These are phyloP conservation scores for Thymus quinquecostatus DNA, from an alignment of 257 asterid genomes.

Conservation along the genomic window DNA sequence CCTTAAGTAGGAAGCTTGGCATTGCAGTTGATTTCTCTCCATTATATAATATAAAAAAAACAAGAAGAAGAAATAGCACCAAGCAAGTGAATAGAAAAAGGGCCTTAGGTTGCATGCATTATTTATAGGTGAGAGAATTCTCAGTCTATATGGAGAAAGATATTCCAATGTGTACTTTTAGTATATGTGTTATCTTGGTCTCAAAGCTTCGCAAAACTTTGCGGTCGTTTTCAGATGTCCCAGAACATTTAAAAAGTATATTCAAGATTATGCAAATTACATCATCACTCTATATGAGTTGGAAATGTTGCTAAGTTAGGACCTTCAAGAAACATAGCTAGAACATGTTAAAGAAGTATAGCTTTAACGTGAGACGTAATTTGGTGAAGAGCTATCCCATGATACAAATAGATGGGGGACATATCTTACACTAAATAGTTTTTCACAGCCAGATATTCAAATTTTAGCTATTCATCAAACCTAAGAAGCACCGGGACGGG, in stretches of 20 bases:
- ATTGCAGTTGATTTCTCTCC: constrained; percentile 46
- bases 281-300: neutral
- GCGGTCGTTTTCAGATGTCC: constrained; percentile 5
- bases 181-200: neutral
- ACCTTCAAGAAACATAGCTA: neutral
- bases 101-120: constrained; percentile 23
- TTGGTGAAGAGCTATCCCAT: constrained; percentile 16
- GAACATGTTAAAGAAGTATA: neutral
- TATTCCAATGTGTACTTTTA: constrained; percentile 20
- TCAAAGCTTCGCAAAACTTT: neutral
- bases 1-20: constrained; percentile 59
- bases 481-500: too few species aligned
- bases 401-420: too few species aligned
- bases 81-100: constrained; percentile 22
- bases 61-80: constrained; percentile 10
- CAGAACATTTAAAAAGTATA: neutral
- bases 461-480: neutral
- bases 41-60: constrained; percentile 24
- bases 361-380: neutral
- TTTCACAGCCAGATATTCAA: too few species aligned
- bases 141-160: constrained; percentile 24
- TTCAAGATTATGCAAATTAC: neutral
- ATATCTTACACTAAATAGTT: too few species aligned
- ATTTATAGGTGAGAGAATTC: constrained; percentile 35
- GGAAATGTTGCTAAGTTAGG: neutral